Percentiles rank a stretch among this genome's conserved stretches.
These are phyloP conservation scores for Boletus bicolor DNA, from an alignment of 768 basidiomycete species.

Conservation along the genomic window DNA sequence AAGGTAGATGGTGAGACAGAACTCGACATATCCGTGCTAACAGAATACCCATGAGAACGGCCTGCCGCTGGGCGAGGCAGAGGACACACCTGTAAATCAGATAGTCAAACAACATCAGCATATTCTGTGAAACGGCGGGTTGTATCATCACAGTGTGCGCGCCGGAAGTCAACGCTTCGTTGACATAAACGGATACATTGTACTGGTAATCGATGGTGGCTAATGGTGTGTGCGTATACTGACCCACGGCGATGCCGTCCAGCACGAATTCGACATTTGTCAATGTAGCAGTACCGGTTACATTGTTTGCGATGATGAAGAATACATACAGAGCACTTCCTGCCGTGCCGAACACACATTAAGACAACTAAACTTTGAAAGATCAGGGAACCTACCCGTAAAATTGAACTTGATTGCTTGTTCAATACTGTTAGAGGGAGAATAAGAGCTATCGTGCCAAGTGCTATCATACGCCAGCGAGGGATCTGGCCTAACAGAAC, in stretches of 20 bases:
- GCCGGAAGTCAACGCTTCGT: too few species aligned
- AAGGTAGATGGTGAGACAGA: neutral
- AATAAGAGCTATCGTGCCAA: constrained; percentile 16
- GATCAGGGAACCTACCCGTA: neutral
- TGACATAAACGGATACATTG: too few species aligned
- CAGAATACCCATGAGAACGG: neutral
- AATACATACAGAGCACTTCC: constrained; percentile 11
- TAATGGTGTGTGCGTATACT: too few species aligned
- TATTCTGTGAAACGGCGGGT: too few species aligned
- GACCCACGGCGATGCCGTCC: too few species aligned
- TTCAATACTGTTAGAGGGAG: neutral
- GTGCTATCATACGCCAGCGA: constrained; percentile 6
- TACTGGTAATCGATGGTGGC: too few species aligned
- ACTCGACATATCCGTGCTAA: constrained; percentile 4
- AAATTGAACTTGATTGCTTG: constrained; percentile 9
- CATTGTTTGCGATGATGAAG: constrained; percentile 15
- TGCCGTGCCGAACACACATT: too few species aligned
- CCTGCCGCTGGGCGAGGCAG: neutral
- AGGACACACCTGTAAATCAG: neutral
- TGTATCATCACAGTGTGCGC: too few species aligned
- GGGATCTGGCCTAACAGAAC: neutral
- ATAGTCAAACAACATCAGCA: too few species aligned
- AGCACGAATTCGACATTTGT: too few species aligned
- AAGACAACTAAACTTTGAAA: too few species aligned
- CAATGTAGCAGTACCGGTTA: neutral